Conservation (phyloP, 2,329 filamentous ascomycete genomes). For the Xylariaceae sp. region DNA sequence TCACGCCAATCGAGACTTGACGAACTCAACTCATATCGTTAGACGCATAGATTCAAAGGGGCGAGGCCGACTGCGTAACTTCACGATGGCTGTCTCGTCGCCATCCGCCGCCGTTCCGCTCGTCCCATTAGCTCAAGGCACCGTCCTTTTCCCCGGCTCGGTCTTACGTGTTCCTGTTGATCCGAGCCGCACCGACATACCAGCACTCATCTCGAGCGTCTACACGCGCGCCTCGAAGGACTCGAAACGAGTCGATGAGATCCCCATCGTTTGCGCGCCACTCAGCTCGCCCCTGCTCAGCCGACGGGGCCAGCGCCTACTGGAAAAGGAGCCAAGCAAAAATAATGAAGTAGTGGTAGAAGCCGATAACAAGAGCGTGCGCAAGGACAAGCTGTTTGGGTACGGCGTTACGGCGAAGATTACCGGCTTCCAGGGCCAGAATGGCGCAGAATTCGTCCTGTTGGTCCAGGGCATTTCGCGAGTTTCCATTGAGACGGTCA, state of each 20-base stretch:
- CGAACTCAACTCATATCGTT: not conserved
- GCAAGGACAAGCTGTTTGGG: slow-evolving; percentile 69
- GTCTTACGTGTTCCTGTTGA: slow-evolving; percentile 79
- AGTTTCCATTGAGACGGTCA: slow-evolving; percentile 67
- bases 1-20: not conserved
- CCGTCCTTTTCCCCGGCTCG: slow-evolving; percentile 79
- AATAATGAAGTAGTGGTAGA: slow-evolving; percentile 43
- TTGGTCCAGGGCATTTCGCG: slow-evolving; percentile 81
- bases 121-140: slow-evolving; percentile 73
- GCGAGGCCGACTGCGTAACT: not conserved
- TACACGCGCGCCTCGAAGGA: slow-evolving; percentile 71
- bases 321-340: slow-evolving; percentile 56
- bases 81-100: slow-evolving; percentile 28
- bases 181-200: slow-evolving; percentile 75
- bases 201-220: slow-evolving; percentile 77
- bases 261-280: slow-evolving; percentile 84
- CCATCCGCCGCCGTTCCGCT: slow-evolving; percentile 58
- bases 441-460: slow-evolving; percentile 70
- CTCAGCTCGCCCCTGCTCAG: slow-evolving; percentile 70
- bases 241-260: slow-evolving; percentile 57
- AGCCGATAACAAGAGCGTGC: slow-evolving; percentile 54
- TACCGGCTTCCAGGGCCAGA: slow-evolving; percentile 68
- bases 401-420: slow-evolving; percentile 80
- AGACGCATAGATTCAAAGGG: not conserved
- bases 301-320: slow-evolving; percentile 67